phyloP scores from a whole-genome alignment of 2,329 filamentous ascomycete species.

The Penicillium sp. region DNA sequence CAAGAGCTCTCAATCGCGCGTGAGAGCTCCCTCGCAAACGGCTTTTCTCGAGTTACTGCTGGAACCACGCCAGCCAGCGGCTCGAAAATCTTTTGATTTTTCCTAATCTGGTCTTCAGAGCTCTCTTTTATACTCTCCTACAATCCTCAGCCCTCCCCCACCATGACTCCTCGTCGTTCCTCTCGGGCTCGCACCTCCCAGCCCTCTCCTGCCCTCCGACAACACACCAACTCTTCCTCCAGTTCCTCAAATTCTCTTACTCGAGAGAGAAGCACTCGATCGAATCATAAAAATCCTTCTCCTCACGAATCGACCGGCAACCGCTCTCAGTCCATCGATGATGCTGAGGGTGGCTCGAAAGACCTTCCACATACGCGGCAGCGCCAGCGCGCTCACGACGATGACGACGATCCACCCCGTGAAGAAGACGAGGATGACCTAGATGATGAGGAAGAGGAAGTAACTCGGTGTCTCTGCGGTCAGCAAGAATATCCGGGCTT shows the following conservation, averaged over 20 bases:
- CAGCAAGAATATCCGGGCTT: constrained; percentile 91
- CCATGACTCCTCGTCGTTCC: constrained; percentile 77
- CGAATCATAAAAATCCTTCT: constrained; percentile 70
- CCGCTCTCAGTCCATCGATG: constrained; percentile 55
- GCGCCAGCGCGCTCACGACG: constrained; percentile 73
- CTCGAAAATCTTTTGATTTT: constrained; percentile 7
- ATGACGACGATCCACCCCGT: constrained; percentile 56
- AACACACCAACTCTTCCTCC: constrained; percentile 74
- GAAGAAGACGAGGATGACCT: constrained; percentile 63
- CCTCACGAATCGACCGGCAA: constrained; percentile 71
- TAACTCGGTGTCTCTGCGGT: constrained; percentile 93
- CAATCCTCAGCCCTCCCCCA: constrained; percentile 16
- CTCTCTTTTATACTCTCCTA: constrained; percentile 13
- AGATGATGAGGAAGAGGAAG: constrained; percentile 78
- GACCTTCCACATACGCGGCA: constrained; percentile 72
- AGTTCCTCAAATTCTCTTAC: constrained; percentile 70
- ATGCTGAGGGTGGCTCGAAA: constrained; percentile 50
- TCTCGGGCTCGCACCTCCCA: constrained; percentile 83
- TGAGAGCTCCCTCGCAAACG: constrained; percentile 27
- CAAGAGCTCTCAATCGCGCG: constrained; percentile 27
- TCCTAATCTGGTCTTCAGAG: constrained; percentile 7
- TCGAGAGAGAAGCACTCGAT: constrained; percentile 73
- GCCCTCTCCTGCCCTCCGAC: constrained; percentile 65
- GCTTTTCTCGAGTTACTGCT: constrained; percentile 20
- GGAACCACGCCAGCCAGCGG: constrained; percentile 8